Evolutionary conservation across 164 flowering plant species (phyloP), one percentile per base, ranked within the genome.

Genomic region (Hamamelis virginiana): DNA sequence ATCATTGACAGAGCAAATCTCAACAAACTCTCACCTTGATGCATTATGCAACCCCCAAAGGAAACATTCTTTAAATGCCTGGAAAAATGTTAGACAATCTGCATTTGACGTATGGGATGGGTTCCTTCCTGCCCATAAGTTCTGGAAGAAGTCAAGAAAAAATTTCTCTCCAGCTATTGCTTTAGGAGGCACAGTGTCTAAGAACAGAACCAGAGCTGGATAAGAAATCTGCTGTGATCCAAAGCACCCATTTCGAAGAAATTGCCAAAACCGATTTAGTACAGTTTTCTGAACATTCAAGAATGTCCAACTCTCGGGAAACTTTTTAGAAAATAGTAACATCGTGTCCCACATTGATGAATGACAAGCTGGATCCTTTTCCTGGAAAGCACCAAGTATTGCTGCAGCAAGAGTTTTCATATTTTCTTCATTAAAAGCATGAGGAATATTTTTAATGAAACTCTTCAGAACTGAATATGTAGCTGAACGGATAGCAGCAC

Each of bases 171-270:
- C 94, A 9, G 6, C 76, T 46, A 89, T 60, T 65, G 76, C 76
- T 71, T 83, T 79, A 41, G 87, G 75, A 69, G 96, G 92, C 63
- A 96, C 60, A 46, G 65, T 56, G 66, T 90, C 95, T 68, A 96
- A 79, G 75, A 90, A 85, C 11, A 80, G 58, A 67, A 96, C 71
- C 69, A 96, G 72, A 33, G 80, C 77, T 26, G 96, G 93, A 76
- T 92, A 96, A 28, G 99, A 93, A 75, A 90, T 78, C 76, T 82
- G 83, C 70, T 87, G 96, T 59, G 99, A 90, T 65, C 98, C 98
- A 84, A 84, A 91, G 83, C 97, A 96, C n/a, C 99, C 98, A 84
- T 81, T 89, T 73, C 78, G 79, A 50, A 96, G 82, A 73, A 92
- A 96, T 70, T 82, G 74, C 94, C 93, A 91, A 51, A 93, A 78